phyloP scores from a whole-genome alignment of 2,329 filamentous ascomycete genomes.

The Apiospora kogelbergensis region DNA sequence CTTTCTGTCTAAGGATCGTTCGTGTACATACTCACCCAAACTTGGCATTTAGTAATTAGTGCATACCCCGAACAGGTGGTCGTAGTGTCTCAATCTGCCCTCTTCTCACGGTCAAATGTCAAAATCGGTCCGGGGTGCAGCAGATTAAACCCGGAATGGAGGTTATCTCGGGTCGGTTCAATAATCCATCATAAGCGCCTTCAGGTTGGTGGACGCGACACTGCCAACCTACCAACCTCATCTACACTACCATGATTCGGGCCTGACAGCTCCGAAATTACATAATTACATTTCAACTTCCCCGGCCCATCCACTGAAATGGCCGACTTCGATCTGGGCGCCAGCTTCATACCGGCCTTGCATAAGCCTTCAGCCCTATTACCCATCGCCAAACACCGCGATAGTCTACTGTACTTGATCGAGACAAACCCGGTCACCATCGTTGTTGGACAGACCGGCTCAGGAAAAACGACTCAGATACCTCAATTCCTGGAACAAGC shows the following conservation, averaged over 20 bases:
- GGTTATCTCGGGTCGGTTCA: background rate
- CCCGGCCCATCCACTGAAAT: slow-evolving; percentile 32
- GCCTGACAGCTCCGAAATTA: background rate
- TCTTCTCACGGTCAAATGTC: background rate
- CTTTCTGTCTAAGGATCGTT: too few relatives aligned
- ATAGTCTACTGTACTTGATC: slow-evolving; percentile 79
- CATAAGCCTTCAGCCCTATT: slow-evolving; percentile 83
- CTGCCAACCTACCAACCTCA: background rate
- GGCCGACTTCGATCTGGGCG: slow-evolving; percentile 57
- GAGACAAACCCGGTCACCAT: slow-evolving; percentile 85
- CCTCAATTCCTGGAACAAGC: slow-evolving; percentile 86
- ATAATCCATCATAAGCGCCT: background rate
- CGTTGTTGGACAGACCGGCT: slow-evolving; percentile 90
- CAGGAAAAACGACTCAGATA: slow-evolving; percentile 93
- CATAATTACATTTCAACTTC: background rate
- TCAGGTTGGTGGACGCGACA: background rate
- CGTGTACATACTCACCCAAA: too few relatives aligned
- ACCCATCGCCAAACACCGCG: slow-evolving; percentile 81
- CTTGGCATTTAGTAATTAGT: too few relatives aligned
- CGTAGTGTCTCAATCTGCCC: background rate
- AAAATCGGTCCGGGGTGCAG: background rate
- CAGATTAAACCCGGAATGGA: background rate
- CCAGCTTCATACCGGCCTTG: slow-evolving; percentile 72
- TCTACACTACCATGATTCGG: background rate
- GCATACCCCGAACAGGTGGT: too few relatives aligned